Conservation (phyloP, 2,329 filamentous ascomycete genomes). For the Fusarium concolor region DNA sequence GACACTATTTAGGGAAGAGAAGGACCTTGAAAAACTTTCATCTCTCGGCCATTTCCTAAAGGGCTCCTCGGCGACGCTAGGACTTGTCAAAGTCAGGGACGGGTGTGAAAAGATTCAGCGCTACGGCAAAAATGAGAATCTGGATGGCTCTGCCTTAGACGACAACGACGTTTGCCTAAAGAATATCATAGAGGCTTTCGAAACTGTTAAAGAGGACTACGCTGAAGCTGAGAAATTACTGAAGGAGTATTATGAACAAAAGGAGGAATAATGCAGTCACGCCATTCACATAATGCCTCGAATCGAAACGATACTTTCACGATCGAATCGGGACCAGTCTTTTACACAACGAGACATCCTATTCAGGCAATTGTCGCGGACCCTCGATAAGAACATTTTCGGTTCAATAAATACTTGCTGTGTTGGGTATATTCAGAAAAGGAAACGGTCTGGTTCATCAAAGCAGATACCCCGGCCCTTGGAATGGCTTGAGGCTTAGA, state of each 20-base stretch:
- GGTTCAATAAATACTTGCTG: slow-evolving; percentile 19
- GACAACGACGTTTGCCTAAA: slow-evolving; percentile 76
- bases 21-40: slow-evolving; percentile 80
- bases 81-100: slow-evolving; percentile 89
- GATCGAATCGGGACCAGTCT: slow-evolving; percentile 1
- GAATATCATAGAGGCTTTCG: slow-evolving; percentile 76
- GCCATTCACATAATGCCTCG: slow-evolving; percentile 18
- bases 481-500: slow-evolving; percentile 33
- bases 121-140: slow-evolving; percentile 84
- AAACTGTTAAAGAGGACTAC: slow-evolving; percentile 81
- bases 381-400: slow-evolving; percentile 13
- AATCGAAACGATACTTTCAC: slow-evolving; percentile 1
- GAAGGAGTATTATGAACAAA: slow-evolving; percentile 69
- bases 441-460: slow-evolving; percentile 34
- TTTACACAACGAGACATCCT: slow-evolving; percentile 14
- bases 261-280: slow-evolving; percentile 28
- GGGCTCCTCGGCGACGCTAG: slow-evolving; percentile 94
- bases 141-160: slow-evolving; percentile 74
- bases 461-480: slow-evolving; percentile 38
- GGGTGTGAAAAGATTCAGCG: slow-evolving; percentile 97
- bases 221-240: slow-evolving; percentile 77
- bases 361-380: slow-evolving; percentile 1
- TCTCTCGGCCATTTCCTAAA: slow-evolving; percentile 95
- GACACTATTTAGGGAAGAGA: slow-evolving; percentile 64
- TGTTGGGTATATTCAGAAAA: slow-evolving; percentile 29